A percentile compares a stretch with the other conserved stretches of the same genome.
Conservation (phyloP, 2,329 filamentous ascomycete species). For the Nemania sp. region DNA sequence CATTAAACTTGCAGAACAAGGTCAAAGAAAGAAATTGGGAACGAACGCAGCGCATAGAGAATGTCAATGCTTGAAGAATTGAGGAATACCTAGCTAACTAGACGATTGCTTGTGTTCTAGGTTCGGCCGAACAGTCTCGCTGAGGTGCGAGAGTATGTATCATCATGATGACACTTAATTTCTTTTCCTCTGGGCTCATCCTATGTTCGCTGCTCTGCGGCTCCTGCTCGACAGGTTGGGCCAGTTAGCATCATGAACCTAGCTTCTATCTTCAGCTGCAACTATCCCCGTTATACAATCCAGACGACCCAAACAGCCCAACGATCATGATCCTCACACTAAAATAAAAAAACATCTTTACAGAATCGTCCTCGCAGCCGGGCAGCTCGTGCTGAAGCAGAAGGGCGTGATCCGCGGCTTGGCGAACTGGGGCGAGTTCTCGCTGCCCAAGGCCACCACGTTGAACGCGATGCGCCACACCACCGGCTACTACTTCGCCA, state of each 20-base stretch:
- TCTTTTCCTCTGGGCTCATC: not conserved
- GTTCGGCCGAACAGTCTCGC: conserved; percentile 86
- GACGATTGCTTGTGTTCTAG: conserved; percentile 51
- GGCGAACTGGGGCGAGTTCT: conserved; percentile 93
- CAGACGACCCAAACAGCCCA: not conserved
- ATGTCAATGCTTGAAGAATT: not conserved
- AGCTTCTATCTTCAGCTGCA: too few relatives aligned
- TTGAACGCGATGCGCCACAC: conserved; percentile 83
- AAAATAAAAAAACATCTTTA: too few relatives aligned
- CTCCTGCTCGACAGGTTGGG: too few relatives aligned
- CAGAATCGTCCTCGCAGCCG: conserved; percentile 86
- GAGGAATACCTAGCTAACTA: not conserved
- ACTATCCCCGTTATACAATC: too few relatives aligned
- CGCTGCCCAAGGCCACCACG: conserved; percentile 76
- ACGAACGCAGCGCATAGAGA: not conserved
- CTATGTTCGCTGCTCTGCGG: not conserved
- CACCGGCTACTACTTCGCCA: conserved; percentile 93
- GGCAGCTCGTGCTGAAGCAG: conserved; percentile 77
- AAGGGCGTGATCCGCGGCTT: conserved; percentile 90
- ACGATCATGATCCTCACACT: too few relatives aligned
- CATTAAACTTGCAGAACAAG: too few relatives aligned
- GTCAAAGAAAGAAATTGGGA: not conserved
- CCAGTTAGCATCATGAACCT: too few relatives aligned
- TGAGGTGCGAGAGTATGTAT: conserved; percentile 92
- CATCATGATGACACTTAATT: too few relatives aligned